phyloP scores from a whole-genome alignment of 1,139 yeast genomes.

The Chernovozyma aurita region DNA sequence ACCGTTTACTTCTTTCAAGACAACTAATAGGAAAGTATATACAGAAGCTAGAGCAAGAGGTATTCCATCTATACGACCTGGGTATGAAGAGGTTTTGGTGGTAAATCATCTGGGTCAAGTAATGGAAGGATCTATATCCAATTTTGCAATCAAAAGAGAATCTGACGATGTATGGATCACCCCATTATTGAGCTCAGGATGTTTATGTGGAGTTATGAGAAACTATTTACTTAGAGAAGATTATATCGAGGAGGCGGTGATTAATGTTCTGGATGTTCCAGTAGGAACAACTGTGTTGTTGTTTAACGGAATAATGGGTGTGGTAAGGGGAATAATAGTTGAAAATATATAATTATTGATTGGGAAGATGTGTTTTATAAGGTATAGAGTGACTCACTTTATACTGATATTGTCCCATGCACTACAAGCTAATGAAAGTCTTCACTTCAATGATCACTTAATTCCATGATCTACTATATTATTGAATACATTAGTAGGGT shows the following conservation, averaged over 20 bases:
- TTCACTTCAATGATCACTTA: no score
- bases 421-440: no score
- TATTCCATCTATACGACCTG: conserved; percentile 32
- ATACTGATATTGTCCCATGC: no score
- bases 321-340: conserved; percentile 54
- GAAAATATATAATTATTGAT: conserved; percentile 10
- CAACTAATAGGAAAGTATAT: conserved; percentile 69
- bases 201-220: conserved; percentile 82
- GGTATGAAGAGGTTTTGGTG: conserved; percentile 64
- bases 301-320: conserved; percentile 84
- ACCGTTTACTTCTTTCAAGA: conserved; percentile 85
- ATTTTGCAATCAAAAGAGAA: conserved; percentile 59
- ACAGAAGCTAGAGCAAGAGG: conserved; percentile 52
- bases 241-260: conserved; percentile 50
- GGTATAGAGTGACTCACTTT: no score
- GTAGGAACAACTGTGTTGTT: conserved; percentile 66
- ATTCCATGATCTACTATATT: no score
- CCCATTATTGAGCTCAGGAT: conserved; percentile 72
- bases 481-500: no score
- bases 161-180: conserved; percentile 63
- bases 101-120: conserved; percentile 56
- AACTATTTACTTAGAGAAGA: conserved; percentile 56
- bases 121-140: conserved; percentile 85
- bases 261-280: conserved; percentile 41
- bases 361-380: no score